phyloP scores from a whole-genome alignment of 1,284 basidiomycete species.

The Phylloporus gajari region DNA sequence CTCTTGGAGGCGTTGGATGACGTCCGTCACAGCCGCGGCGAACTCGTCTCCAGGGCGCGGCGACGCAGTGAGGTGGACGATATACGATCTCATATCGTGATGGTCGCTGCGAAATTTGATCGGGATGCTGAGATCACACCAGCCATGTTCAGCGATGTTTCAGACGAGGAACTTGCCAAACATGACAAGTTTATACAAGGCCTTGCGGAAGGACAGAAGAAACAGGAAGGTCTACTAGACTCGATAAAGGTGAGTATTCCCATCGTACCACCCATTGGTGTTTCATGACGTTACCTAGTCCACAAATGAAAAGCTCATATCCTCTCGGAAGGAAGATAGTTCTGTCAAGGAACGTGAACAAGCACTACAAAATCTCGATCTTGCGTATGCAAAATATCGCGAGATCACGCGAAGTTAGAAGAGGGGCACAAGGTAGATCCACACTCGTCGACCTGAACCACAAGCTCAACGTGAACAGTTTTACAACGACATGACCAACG shows the following conservation, averaged over 20 bases:
- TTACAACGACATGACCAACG: constrained; percentile 81
- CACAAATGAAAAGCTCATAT: constrained; percentile 80
- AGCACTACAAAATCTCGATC: constrained; percentile 87
- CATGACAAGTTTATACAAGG: constrained; percentile 80
- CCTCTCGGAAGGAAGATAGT: constrained; percentile 83
- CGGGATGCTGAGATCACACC: constrained; percentile 80
- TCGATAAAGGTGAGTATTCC: constrained; percentile 69
- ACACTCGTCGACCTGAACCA: neutral
- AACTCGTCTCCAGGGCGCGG: constrained; percentile 74
- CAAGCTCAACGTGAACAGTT: constrained; percentile 61
- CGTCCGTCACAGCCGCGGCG: constrained; percentile 67
- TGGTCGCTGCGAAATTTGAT: constrained; percentile 71
- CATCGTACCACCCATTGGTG: neutral
- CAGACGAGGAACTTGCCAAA: constrained; percentile 83
- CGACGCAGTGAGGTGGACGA: constrained; percentile 78
- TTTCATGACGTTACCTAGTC: constrained; percentile 53
- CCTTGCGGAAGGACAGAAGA: constrained; percentile 67
- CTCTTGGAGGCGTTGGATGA: constrained; percentile 87
- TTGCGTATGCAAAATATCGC: constrained; percentile 88
- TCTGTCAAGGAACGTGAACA: constrained; percentile 85
- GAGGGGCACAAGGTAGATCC: constrained; percentile 83
- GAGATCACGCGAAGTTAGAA: constrained; percentile 87
- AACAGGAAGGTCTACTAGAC: constrained; percentile 74
- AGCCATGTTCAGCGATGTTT: constrained; percentile 86
- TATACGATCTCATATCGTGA: constrained; percentile 76